These are phyloP conservation scores for Panaeolus cyanescens DNA, from an alignment of 768 basidiomycete species.

Conservation along the genomic window DNA sequence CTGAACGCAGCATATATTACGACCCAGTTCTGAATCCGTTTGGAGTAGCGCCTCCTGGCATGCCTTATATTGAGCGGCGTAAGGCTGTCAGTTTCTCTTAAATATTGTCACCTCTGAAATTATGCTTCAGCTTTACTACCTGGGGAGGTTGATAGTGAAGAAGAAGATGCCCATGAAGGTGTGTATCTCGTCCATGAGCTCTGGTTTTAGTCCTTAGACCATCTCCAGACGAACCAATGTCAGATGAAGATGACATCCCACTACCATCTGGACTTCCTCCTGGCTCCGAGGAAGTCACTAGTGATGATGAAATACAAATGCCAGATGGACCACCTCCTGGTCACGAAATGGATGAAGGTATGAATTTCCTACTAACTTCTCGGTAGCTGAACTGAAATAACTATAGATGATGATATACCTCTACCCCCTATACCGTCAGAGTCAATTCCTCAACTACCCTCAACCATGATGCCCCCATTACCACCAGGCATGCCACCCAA, in stretches of 20 bases:
- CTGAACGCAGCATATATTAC: slow-evolving; percentile 92
- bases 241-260: slow-evolving; percentile 60
- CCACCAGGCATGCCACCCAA: background rate
- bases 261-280: slow-evolving; percentile 72
- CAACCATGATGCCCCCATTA: background rate
- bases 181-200: background rate
- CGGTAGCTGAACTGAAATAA: background rate
- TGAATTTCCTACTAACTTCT: background rate
- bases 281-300: slow-evolving; percentile 47
- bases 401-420: slow-evolving; percentile 5
- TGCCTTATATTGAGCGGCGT: slow-evolving; percentile 94
- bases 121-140: slow-evolving; percentile 51
- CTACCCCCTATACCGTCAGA: background rate
- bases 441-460: background rate
- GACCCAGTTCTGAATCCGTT: slow-evolving; percentile 92
- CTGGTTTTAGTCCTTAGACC: background rate
- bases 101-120: slow-evolving; percentile 2
- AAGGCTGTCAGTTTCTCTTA: slow-evolving; percentile 29
- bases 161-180: slow-evolving; percentile 44
- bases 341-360: slow-evolving; percentile 19
- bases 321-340: slow-evolving; percentile 78
- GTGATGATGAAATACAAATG: slow-evolving; percentile 88
- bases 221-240: slow-evolving; percentile 6
- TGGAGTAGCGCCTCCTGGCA: slow-evolving; percentile 92
- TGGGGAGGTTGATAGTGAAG: slow-evolving; percentile 66